Percentiles rank a stretch among this genome's conserved stretches.
These are phyloP conservation scores for Rutidosis leptorrhynchoides DNA, from an alignment of 129 eudicot genomes.

Conservation along the genomic window DNA sequence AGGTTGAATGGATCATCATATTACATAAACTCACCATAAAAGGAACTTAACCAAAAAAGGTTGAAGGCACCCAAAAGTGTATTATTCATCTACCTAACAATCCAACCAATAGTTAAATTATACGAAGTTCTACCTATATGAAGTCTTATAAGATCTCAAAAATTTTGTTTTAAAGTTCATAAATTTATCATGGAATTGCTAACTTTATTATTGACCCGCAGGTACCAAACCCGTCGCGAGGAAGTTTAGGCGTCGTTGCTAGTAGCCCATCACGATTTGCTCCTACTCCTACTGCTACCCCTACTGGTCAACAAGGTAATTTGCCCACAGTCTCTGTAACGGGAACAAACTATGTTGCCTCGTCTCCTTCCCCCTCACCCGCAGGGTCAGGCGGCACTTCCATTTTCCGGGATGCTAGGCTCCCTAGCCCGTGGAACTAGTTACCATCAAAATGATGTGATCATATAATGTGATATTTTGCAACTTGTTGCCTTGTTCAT, in stretches of 20 bases:
- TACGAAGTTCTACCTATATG: neutral
- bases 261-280: conserved; percentile 89
- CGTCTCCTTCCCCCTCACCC: conserved; percentile 97
- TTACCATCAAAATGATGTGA: neutral
- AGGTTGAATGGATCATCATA: neutral
- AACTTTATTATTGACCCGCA: conserved; percentile 24
- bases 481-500: neutral
- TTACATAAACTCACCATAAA: neutral
- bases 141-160: neutral
- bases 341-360: conserved; percentile 74
- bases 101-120: neutral
- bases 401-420: conserved; percentile 59
- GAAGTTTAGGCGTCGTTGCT: conserved; percentile 39
- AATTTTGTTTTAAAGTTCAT: neutral
- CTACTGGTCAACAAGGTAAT: conserved; percentile 59
- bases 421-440: conserved; percentile 82
- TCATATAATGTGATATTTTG: neutral
- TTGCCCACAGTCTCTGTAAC: conserved; percentile 66
- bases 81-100: neutral
- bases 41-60: neutral
- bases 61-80: neutral
- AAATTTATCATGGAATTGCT: neutral
- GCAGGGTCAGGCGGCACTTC: conserved; percentile 92
- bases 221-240: conserved; percentile 63
- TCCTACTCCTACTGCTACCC: conserved; percentile 52